Percentiles rank a stretch among this genome's conserved stretches.
These are phyloP conservation scores for Saturnispora galanensis DNA, from an alignment of 805 yeast genomes.

Conservation along the genomic window DNA sequence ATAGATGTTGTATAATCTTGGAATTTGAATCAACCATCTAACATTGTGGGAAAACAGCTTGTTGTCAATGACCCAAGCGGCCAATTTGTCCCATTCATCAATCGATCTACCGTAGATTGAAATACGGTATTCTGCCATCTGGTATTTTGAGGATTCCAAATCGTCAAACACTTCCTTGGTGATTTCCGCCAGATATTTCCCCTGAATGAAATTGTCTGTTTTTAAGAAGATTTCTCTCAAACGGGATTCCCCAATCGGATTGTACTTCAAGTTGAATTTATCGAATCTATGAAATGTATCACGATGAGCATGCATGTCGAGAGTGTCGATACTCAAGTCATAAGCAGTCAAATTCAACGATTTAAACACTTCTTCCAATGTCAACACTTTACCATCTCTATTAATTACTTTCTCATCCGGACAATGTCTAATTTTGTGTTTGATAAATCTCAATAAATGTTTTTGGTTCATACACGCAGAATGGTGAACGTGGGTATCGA, in stretches of 20 bases:
- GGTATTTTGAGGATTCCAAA: slow-evolving; percentile 90
- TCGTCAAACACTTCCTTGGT: slow-evolving; percentile 92
- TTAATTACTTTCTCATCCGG: slow-evolving; percentile 86
- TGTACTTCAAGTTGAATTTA: slow-evolving; percentile 92
- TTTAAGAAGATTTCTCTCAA: slow-evolving; percentile 91
- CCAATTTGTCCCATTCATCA: slow-evolving; percentile 93
- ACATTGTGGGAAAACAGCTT: slow-evolving; percentile 87
- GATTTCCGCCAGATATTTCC: slow-evolving; percentile 83
- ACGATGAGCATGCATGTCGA: slow-evolving; percentile 99
- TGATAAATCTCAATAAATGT: slow-evolving; percentile 87
- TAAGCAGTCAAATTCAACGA: slow-evolving; percentile 88
- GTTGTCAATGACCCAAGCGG: slow-evolving; percentile 91
- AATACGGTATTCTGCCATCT: slow-evolving; percentile 93
- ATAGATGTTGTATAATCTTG: slow-evolving; percentile 86
- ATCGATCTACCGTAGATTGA: slow-evolving; percentile 85
- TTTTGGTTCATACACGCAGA: slow-evolving; percentile 99
- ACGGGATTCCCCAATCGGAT: slow-evolving; percentile 97
- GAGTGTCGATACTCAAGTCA: slow-evolving; percentile 89
- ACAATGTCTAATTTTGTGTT: slow-evolving; percentile 79
- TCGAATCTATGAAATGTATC: slow-evolving; percentile 98
- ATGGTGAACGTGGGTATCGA: slow-evolving; percentile 97
- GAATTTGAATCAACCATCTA: slow-evolving; percentile 94
- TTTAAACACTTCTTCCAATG: slow-evolving; percentile 82
- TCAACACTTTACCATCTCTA: slow-evolving; percentile 84
- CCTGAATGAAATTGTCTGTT: slow-evolving; percentile 87